phyloP scores from a whole-genome alignment of 305 asterid species.

The Rubia occidens region DNA sequence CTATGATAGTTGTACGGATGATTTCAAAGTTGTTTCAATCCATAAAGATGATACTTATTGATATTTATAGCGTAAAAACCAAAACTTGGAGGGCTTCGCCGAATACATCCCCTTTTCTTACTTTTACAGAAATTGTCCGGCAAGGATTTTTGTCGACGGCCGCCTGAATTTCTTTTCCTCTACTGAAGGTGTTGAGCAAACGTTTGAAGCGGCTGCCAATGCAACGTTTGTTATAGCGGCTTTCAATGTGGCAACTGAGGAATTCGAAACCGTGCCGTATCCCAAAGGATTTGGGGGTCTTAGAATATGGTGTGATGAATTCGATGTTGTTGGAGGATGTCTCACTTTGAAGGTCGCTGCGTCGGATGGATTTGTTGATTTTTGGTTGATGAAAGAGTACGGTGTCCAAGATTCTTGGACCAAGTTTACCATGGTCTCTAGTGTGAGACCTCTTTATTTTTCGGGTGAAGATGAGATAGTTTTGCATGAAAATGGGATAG shows the following conservation, averaged over 20 bases:
- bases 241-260: no score
- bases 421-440: not conserved
- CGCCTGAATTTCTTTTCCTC: not conserved
- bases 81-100: no score
- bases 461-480: not conserved
- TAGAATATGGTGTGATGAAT: no score
- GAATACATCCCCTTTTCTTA: not conserved
- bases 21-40: not conserved
- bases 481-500: rapidly evolving
- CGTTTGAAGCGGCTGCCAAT: no score
- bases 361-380: no score
- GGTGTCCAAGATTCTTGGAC: not conserved
- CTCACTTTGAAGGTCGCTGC: not conserved
- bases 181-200: no score
- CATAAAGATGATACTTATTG: no score
- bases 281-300: not conserved
- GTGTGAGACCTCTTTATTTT: not conserved
- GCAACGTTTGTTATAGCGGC: no score
- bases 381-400: not conserved
- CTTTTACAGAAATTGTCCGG: not conserved
- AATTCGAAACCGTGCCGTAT: no score
- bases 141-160: not conserved
- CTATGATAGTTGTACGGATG: not conserved
- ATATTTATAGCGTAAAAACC: no score
- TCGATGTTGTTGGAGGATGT: not conserved